These are phyloP conservation scores for Microsporum canis DNA, from an alignment of 2,329 filamentous ascomycete species.

Conservation along the genomic window DNA sequence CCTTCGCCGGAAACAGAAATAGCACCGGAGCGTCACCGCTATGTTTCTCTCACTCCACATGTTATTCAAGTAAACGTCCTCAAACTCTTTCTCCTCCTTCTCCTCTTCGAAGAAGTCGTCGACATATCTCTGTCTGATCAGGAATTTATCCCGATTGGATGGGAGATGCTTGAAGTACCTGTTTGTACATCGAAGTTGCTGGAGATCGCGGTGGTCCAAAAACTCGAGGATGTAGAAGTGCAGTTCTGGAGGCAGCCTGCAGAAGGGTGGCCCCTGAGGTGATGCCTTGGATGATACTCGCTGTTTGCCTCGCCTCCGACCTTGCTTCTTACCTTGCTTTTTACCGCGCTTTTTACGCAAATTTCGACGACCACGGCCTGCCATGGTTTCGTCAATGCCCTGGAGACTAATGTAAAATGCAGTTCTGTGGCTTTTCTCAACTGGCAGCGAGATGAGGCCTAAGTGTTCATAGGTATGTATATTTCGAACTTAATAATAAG, in stretches of 20 bases:
- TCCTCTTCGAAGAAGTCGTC: slow-evolving; percentile 4
- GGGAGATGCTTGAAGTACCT: slow-evolving; percentile 12
- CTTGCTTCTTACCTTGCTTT: too few relatives aligned
- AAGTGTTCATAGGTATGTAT: too few relatives aligned
- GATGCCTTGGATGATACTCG: too few relatives aligned
- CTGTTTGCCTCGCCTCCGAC: too few relatives aligned
- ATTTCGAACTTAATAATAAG: too few relatives aligned
- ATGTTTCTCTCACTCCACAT: not conserved
- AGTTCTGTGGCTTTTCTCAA: too few relatives aligned
- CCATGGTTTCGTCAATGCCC: too few relatives aligned
- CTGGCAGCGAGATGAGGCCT: too few relatives aligned
- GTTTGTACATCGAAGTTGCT: slow-evolving; percentile 13
- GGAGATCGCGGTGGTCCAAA: slow-evolving; percentile 10
- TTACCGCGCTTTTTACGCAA: too few relatives aligned
- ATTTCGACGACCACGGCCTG: too few relatives aligned
- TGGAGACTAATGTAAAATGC: too few relatives aligned
- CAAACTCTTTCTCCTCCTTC: slow-evolving; percentile 1
- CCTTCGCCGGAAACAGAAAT: slow-evolving; percentile 16
- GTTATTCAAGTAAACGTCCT: not conserved
- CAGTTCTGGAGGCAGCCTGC: slow-evolving; percentile 11
- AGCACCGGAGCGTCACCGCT: slow-evolving; percentile 10
- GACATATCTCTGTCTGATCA: slow-evolving; percentile 6
- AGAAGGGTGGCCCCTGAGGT: not conserved
- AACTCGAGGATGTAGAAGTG: slow-evolving; percentile 11
- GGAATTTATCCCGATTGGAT: slow-evolving; percentile 10